Conservation (phyloP, 2,329 filamentous ascomycete genomes). For the Gremmenia infestans region DNA sequence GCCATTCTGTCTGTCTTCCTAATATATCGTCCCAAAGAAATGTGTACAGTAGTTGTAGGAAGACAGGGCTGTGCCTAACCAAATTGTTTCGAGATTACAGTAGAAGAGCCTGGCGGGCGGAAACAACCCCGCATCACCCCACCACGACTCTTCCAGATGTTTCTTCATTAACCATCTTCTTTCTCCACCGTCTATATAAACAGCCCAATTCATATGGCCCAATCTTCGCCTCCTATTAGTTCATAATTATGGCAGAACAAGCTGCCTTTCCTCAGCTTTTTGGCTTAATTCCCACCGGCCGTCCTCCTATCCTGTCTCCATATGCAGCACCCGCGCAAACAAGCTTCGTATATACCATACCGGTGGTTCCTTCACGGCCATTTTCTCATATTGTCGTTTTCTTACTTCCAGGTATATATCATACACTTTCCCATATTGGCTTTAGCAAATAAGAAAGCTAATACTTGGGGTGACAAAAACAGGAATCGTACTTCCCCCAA, state of each 20-base stretch:
- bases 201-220: not conserved
- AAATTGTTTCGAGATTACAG: not conserved
- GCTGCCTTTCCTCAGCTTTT: slow-evolving; percentile 25
- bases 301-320: slow-evolving; percentile 51
- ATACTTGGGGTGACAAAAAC: not conserved
- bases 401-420: slow-evolving; percentile 62
- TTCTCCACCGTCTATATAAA: too few species aligned
- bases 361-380: slow-evolving; percentile 37
- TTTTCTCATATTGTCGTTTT: slow-evolving; percentile 88
- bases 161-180: too few species aligned
- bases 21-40: not conserved
- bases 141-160: not conserved
- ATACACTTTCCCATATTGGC: not conserved
- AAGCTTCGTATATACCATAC: slow-evolving; percentile 52
- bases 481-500: slow-evolving; percentile 60
- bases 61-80: not conserved
- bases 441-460: not conserved
- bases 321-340: slow-evolving; percentile 48
- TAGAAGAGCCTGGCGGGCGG: too few species aligned
- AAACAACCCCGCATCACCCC: not conserved
- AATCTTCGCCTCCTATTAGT: not conserved
- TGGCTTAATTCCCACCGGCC: slow-evolving; percentile 49
- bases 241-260: slow-evolving; percentile 12
- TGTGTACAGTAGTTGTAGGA: not conserved
- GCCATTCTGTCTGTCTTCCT: not conserved